Base-by-base conservation (phyloP, 345 rosid species). In the Turnera subulata region DNA sequence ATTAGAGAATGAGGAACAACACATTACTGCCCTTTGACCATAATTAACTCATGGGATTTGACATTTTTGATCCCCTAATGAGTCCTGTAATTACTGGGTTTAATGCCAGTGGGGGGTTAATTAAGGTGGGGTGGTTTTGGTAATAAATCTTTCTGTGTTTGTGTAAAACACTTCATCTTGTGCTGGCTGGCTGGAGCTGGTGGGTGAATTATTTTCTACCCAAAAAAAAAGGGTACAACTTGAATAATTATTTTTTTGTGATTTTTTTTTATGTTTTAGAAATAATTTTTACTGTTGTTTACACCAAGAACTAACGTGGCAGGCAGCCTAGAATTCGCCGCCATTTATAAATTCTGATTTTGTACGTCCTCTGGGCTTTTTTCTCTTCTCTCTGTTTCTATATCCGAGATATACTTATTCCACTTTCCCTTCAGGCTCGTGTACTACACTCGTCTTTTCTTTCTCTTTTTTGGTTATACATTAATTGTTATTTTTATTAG, bases 281-380 rank as follows among this genome's bases (percentile, higher is more conserved):
- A 23, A 59, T 6, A 12, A 15, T n/a, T 23, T 59, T 70, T 24
- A 58, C 59, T 15, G 24, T 24, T 1, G 6, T 43, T 63, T 37
- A 63, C 61, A 55, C 61, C 68, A 55, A 67, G 54, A 17, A 38
- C 26, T 74, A 85, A 85, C 89, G 80, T 86, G 91, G 85, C 77
- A 60, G 79, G 87, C 85, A 78, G 62, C 96, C 82, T 89, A 63
- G 96, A 81, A 71, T 61, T 82, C 68, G 88, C 81, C 89, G 86
- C 94, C 89, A 74, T 80, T 72, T 72, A 84, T 74, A 72, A 81
- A 29, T 59, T 74, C 53, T 45, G 72, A 47, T n/a, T 23, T 53
- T 62, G 85, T 76, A 68, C 79, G 69, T 68, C 80, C 80, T 85
- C 76, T 29, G 35, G 85, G 76, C 79, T 65, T 59, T 70, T 77